A percentile compares a stretch with the other conserved stretches of the same genome.
phyloP scores from a whole-genome alignment of 1,284 basidiomycete species.

The Malassezia slooffiae region DNA sequence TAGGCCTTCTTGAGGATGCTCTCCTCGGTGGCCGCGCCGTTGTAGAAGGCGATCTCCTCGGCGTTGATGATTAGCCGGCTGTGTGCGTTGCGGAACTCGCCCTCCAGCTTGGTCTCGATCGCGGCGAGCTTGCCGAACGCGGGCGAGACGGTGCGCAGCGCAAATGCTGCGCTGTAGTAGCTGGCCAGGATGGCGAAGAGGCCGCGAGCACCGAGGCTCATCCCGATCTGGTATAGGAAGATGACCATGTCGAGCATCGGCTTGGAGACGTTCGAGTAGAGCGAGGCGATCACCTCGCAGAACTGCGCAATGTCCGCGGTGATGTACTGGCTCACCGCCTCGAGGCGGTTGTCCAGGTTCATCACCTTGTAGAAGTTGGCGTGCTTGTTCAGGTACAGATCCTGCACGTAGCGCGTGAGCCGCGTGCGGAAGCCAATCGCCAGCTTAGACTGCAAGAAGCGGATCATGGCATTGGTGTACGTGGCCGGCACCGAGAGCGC shows the following conservation, averaged over 20 bases:
- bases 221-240: conserved; percentile 82
- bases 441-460: conserved; percentile 80
- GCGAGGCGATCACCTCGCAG: conserved; percentile 71
- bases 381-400: conserved; percentile 59
- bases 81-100: conserved; percentile 82
- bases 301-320: conserved; percentile 86
- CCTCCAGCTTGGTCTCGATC: conserved; percentile 68
- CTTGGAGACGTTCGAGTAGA: conserved; percentile 62
- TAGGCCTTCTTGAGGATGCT: conserved; percentile 74
- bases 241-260: conserved; percentile 81
- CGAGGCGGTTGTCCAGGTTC: conserved; percentile 37
- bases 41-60: conserved; percentile 93
- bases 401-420: conserved; percentile 80
- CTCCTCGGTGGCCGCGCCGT: conserved; percentile 72
- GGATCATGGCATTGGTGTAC: conserved; percentile 92
- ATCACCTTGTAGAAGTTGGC: conserved; percentile 52
- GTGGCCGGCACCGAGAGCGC: conserved; percentile 79
- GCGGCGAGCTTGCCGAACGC: conserved; percentile 86
- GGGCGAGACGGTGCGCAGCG: conserved; percentile 73
- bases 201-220: conserved; percentile 65
- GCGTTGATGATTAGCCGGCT: conserved; percentile 76
- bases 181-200: conserved; percentile 69
- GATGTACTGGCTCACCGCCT: conserved; percentile 56
- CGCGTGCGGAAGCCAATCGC: conserved; percentile 73
- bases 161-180: conserved; percentile 72